A percentile compares a stretch with the other conserved stretches of the same genome.
These are phyloP conservation scores for Debaryomycetaceae sp. DNA, from an alignment of 1,139 yeast genomes.

Conservation along the genomic window DNA sequence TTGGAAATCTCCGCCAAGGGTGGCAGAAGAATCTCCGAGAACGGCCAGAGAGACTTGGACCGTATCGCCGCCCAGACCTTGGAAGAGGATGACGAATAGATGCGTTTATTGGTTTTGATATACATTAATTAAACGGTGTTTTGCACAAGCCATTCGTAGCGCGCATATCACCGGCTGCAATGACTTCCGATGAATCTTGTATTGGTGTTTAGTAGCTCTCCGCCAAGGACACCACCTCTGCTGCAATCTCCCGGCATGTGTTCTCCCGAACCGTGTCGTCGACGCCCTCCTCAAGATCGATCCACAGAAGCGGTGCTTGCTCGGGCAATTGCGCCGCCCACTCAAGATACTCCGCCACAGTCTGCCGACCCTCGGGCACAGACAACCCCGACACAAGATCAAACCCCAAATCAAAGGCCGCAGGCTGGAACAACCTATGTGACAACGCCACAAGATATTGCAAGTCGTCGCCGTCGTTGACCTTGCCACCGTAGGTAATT, in stretches of 20 bases:
- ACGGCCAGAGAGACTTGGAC: slow-evolving; percentile 99
- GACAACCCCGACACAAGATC: too few relatives aligned
- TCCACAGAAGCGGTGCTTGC: slow-evolving; percentile 59
- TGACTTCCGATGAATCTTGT: not conserved
- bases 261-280: slow-evolving; percentile 22
- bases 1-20: slow-evolving; percentile 96
- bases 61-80: slow-evolving; percentile 99
- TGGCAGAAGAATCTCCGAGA: slow-evolving; percentile 99
- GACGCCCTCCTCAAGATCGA: slow-evolving; percentile 49
- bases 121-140: slow-evolving; percentile 11
- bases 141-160: not conserved
- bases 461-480: slow-evolving; percentile 47
- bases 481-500: slow-evolving; percentile 72
- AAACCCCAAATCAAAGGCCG: slow-evolving; percentile 25
- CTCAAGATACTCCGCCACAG: slow-evolving; percentile 29
- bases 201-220: slow-evolving; percentile 3
- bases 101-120: slow-evolving; percentile 15
- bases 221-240: too few relatives aligned
- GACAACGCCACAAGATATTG: slow-evolving; percentile 24
- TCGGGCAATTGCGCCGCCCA: slow-evolving; percentile 61
- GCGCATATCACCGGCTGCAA: not conserved
- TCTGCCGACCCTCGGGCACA: too few relatives aligned
- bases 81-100: slow-evolving; percentile 78
- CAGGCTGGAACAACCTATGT: slow-evolving; percentile 19
- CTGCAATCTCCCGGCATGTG: slow-evolving; percentile 17